Evolutionary conservation across 805 yeast genomes (phyloP).

Genomic region (Starmerella potacharoeniae): DNA sequence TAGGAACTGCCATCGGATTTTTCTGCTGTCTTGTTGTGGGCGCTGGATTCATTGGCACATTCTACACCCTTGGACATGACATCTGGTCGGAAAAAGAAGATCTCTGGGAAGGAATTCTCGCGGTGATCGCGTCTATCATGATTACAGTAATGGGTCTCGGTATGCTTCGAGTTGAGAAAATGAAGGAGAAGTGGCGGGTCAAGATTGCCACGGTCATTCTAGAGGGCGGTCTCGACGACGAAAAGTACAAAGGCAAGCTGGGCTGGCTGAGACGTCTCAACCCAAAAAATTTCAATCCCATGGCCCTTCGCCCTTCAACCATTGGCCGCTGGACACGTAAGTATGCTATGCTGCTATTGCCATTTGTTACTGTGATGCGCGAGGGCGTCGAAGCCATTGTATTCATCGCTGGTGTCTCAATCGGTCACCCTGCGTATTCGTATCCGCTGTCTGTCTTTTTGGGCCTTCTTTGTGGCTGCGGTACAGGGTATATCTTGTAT

Average conservation of each 20-base stretch:
- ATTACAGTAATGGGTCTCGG: constrained; percentile 93
- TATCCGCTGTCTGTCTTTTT: constrained; percentile 89
- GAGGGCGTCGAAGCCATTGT: constrained; percentile 97
- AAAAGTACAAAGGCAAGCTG: constrained; percentile 16
- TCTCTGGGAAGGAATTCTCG: constrained; percentile 93
- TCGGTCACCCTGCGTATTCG: constrained; percentile 50
- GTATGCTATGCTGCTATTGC: constrained; percentile 80
- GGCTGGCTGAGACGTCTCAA: constrained; percentile 16
- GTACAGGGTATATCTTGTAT: constrained; percentile 61
- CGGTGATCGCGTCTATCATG: constrained; percentile 78
- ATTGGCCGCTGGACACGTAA: constrained; percentile 41
- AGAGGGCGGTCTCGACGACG: constrained; percentile 29
- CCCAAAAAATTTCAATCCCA: constrained; percentile 19
- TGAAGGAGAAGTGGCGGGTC: constrained; percentile 94
- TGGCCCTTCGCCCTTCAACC: constrained; percentile 19
- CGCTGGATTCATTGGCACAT: constrained; percentile 88
- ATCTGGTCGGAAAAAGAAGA: constrained; percentile 83
- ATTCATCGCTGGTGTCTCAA: constrained; percentile 91
- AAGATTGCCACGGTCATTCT: constrained; percentile 80
- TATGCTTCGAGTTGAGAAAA: constrained; percentile 87
- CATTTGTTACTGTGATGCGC: constrained; percentile 82
- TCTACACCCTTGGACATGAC: constrained; percentile 68
- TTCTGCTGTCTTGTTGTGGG: constrained; percentile 74
- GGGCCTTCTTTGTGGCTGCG: constrained; percentile 71
- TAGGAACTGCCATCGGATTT: constrained; percentile 65